Percentiles rank a stretch among this genome's conserved stretches.
phyloP scores from a whole-genome alignment of 2,329 filamentous ascomycete species.

The Phyllosticta citrichinensis region DNA sequence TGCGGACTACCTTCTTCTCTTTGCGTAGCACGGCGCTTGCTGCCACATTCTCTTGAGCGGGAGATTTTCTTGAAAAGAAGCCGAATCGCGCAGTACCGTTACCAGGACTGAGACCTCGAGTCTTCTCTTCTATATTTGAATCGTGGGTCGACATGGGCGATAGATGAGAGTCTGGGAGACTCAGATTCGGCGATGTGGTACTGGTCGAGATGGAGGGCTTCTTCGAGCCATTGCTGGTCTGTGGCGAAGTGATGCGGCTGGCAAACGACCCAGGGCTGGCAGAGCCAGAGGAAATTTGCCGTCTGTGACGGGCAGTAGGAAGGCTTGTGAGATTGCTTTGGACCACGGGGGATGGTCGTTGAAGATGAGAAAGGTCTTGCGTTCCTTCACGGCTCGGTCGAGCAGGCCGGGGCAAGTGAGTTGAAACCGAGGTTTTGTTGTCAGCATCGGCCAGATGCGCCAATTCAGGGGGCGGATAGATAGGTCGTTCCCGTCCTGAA shows the following conservation, averaged over 20 bases:
- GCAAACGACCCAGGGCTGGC: neutral
- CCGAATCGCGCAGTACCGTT: conserved; percentile 59
- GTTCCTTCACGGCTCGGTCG: conserved; percentile 39
- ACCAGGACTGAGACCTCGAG: conserved; percentile 40
- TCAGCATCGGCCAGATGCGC: conserved; percentile 51
- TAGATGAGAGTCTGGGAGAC: conserved; percentile 16
- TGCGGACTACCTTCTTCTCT: conserved; percentile 46
- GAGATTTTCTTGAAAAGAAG: conserved; percentile 64
- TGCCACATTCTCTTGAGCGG: conserved; percentile 23
- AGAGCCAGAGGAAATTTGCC: conserved; percentile 36
- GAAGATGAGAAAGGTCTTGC: conserved; percentile 31
- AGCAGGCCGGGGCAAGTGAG: conserved; percentile 39
- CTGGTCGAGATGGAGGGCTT: conserved; percentile 12
- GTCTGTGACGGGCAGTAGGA: conserved; percentile 37
- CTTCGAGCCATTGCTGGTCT: neutral
- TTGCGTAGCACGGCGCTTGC: conserved; percentile 39
- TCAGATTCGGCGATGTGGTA: conserved; percentile 26
- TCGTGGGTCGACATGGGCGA: conserved; percentile 14
- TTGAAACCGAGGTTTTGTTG: neutral
- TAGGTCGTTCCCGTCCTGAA: conserved; percentile 7
- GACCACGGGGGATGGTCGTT: conserved; percentile 43
- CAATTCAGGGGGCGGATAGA: conserved; percentile 27
- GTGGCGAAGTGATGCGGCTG: neutral
- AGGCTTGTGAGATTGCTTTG: conserved; percentile 45
- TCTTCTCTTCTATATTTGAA: conserved; percentile 18